phyloP scores from a whole-genome alignment of 768 basidiomycete genomes.

The Macrolepiota albuminosa region DNA sequence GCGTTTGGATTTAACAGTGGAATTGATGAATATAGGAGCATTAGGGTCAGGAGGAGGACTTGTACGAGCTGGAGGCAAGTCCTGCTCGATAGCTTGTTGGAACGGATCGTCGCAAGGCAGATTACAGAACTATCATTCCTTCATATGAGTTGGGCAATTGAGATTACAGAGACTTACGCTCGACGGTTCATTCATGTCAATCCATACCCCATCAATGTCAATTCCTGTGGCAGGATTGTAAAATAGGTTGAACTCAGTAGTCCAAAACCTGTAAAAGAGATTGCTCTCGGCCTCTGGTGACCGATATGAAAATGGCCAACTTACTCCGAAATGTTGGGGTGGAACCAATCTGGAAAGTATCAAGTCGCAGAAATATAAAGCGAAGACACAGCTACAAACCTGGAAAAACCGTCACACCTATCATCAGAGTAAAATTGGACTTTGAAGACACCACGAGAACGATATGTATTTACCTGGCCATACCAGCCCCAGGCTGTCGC shows the following conservation, averaged over 20 bases:
- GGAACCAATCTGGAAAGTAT: constrained; percentile 50
- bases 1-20: constrained; percentile 15
- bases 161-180: constrained; percentile 36
- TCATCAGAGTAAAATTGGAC: background rate
- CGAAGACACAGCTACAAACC: constrained; percentile 25
- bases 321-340: constrained; percentile 46
- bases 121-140: constrained; percentile 47
- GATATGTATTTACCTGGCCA: constrained; percentile 48
- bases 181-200: constrained; percentile 73
- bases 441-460: constrained; percentile 6
- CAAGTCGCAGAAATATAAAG: background rate
- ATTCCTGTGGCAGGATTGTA: constrained; percentile 49
- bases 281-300: background rate
- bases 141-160: background rate
- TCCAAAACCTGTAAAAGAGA: constrained; percentile 47
- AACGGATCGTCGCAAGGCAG: constrained; percentile 59
- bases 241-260: constrained; percentile 52
- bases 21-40: constrained; percentile 43
- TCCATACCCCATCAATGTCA: constrained; percentile 71
- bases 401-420: constrained; percentile 55
- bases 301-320: background rate
- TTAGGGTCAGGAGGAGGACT: constrained; percentile 47
- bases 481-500: constrained; percentile 50
- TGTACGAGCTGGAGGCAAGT: constrained; percentile 49
- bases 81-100: constrained; percentile 46